A percentile compares a stretch with the other conserved stretches of the same genome.
Evolutionary conservation across 73 alveolate genomes (phyloP).

Genomic region (Uronychia setigera): DNA sequence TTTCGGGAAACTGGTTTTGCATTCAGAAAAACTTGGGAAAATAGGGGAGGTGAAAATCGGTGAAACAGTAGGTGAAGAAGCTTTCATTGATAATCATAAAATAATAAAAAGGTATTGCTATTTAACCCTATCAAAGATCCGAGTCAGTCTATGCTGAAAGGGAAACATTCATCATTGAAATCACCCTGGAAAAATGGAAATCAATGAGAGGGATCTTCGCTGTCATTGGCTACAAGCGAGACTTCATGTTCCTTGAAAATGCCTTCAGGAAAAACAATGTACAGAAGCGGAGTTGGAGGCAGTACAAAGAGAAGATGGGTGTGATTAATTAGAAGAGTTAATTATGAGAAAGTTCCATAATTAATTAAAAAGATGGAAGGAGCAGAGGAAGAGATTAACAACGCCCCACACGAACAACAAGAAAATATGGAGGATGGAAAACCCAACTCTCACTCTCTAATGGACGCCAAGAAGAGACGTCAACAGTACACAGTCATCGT

Average conservation of each 20-base stretch:
- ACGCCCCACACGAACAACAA: too few species aligned
- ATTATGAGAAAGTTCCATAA: too few species aligned
- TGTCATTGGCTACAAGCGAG: constrained; percentile 29
- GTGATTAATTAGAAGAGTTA: too few species aligned
- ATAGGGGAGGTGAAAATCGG: constrained; percentile 61
- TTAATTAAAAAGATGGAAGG: too few species aligned
- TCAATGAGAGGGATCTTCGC: constrained; percentile 10
- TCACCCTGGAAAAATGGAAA: constrained; percentile 19
- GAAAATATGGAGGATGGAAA: too few species aligned
- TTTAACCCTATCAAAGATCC: constrained; percentile 9
- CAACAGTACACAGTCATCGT: too few species aligned
- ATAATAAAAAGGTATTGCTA: not conserved
- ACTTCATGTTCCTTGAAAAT: constrained; percentile 21
- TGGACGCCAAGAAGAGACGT: too few species aligned
- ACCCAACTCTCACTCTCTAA: too few species aligned
- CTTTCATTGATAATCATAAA: constrained; percentile 12
- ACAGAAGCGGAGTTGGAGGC: constrained; percentile 35
- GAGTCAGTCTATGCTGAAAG: constrained; percentile 53
- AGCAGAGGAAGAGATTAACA: too few species aligned
- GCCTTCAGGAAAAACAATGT: constrained; percentile 9
- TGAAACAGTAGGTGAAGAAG: constrained; percentile 63
- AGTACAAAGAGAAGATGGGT: constrained; percentile 19
- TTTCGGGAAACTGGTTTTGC: constrained; percentile 50
- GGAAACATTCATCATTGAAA: constrained; percentile 33
- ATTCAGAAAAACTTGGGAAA: constrained; percentile 57